Conservation (phyloP, 495 filamentous ascomycete genomes). For the Aspergillus biplanus region DNA sequence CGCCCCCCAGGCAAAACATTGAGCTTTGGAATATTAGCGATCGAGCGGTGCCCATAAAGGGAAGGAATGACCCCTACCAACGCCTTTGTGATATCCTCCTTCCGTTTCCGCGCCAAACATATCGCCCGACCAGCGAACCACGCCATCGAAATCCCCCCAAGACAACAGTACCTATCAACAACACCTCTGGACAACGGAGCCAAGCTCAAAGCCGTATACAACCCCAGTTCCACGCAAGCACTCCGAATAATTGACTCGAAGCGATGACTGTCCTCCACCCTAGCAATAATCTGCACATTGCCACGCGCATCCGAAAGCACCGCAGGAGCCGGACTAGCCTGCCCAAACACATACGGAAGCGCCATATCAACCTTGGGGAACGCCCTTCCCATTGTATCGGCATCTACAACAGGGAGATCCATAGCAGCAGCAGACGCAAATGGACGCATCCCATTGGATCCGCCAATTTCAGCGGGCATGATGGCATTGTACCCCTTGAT, state of each 20-base stretch:
- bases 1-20: neutral
- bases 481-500: neutral
- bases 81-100: neutral
- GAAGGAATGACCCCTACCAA: neutral
- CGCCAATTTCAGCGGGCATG: neutral
- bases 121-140: neutral
- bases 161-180: neutral
- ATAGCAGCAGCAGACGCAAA: slow-evolving; percentile 1
- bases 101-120: slow-evolving; percentile 1
- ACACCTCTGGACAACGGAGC: neutral
- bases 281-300: neutral
- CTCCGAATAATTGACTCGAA: neutral
- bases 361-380: neutral
- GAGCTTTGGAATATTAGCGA: neutral
- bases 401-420: neutral
- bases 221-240: neutral
- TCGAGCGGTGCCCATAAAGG: neutral
- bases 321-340: neutral
- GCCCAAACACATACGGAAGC: neutral
- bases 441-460: neutral
- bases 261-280: neutral
- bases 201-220: neutral
- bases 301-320: neutral
- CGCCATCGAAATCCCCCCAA: neutral
- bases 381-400: neutral